Conservation (phyloP, 257 asterid species). For the Solanum medicagineum region DNA sequence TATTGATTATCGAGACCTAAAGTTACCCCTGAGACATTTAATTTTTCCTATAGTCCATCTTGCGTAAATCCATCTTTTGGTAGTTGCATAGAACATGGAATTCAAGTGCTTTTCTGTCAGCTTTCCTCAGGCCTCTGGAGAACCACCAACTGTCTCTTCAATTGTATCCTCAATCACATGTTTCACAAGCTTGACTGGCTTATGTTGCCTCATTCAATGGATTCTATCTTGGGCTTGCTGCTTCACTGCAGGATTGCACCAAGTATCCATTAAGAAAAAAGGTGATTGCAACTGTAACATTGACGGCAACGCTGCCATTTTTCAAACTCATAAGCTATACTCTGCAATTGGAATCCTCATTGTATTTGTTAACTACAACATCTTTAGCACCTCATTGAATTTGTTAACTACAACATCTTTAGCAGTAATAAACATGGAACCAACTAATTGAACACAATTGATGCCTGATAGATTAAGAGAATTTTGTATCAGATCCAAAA, state of each 20-base stretch:
- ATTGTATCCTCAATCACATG: constrained; percentile 64
- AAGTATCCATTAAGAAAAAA: constrained; percentile 96
- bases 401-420: constrained; percentile 5
- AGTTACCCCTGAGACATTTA: background rate
- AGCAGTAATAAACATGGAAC: constrained; percentile 69
- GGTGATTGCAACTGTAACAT: constrained; percentile 22
- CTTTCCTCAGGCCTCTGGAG: too few species aligned
- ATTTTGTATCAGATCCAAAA: constrained; percentile 75
- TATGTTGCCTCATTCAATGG: constrained; percentile 74
- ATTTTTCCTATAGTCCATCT: background rate
- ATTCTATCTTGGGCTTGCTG: constrained; percentile 94
- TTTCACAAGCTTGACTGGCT: constrained; percentile 82
- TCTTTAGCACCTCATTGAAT: too few species aligned
- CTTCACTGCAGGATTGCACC: constrained; percentile 98
- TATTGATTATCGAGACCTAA: background rate
- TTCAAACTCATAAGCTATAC: constrained; percentile 75
- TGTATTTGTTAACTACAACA: too few species aligned
- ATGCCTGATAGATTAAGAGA: constrained; percentile 78
- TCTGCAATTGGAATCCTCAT: constrained; percentile 62
- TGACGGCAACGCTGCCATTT: constrained; percentile 90
- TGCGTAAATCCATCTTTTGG: background rate
- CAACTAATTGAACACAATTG: constrained; percentile 59
- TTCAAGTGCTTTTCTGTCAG: too few species aligned
- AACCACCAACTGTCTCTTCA: constrained; percentile 31
- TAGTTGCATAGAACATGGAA: background rate